phyloP scores from a whole-genome alignment of 345 rosid genomes.

The Theobroma cacao region DNA sequence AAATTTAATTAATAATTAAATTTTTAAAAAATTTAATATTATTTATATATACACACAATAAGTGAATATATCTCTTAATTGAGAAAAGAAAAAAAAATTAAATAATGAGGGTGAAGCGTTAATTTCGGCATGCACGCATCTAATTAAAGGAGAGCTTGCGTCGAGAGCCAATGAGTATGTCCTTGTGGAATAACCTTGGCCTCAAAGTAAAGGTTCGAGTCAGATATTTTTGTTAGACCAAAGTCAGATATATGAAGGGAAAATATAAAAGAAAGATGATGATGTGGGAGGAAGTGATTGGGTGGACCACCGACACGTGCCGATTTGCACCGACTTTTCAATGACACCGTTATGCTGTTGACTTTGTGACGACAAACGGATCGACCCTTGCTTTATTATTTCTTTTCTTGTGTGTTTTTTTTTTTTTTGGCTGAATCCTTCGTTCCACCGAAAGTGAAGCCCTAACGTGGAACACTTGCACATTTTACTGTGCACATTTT shows the following conservation, averaged over 20 bases:
- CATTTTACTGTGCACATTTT: not conserved
- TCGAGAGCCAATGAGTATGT: not conserved
- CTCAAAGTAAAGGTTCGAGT: not conserved
- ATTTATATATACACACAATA: too few relatives aligned
- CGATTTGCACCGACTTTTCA: constrained; percentile 39
- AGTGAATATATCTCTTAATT: too few relatives aligned
- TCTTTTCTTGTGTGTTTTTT: too few relatives aligned
- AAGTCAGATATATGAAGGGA: not conserved
- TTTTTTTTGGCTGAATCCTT: not conserved
- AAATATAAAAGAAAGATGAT: not conserved
- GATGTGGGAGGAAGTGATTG: constrained; percentile 18
- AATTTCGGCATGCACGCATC: not conserved
- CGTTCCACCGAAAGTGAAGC: constrained; percentile 48
- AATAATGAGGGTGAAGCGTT: not conserved
- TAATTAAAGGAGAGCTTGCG: not conserved
- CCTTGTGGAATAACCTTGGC: not conserved
- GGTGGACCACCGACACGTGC: constrained; percentile 47
- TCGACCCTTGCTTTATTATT: too few relatives aligned
- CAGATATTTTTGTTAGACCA: not conserved
- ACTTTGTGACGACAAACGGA: constrained; percentile 18
- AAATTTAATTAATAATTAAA: too few relatives aligned
- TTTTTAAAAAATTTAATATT: too few relatives aligned
- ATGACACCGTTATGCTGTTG: constrained; percentile 30
- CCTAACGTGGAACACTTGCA: not conserved
- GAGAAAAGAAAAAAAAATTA: too few relatives aligned